Conservation (phyloP, 345 rosid species). For the Hibiscus syriacus region DNA sequence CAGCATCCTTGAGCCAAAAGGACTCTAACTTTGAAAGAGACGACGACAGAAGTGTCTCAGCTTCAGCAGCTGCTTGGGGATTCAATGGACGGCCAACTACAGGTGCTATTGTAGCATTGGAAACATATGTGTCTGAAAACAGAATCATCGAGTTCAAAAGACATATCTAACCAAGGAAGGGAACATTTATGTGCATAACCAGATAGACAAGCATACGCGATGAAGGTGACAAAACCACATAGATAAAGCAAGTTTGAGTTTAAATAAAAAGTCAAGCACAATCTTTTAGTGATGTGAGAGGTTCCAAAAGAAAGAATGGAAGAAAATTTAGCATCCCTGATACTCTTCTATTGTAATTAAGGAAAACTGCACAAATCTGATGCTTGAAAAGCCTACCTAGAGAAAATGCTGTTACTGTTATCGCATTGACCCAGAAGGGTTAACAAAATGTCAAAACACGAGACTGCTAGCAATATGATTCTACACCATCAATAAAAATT, state of each 20-base stretch:
- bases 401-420: no score
- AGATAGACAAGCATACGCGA: background rate
- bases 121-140: slow-evolving; percentile 42
- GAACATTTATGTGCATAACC: background rate
- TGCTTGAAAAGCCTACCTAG: no score
- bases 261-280: background rate
- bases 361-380: background rate
- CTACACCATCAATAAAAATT: no score
- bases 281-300: background rate
- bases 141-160: slow-evolving; percentile 10
- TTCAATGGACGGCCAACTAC: slow-evolving; percentile 43
- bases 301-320: no score
- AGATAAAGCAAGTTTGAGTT: background rate
- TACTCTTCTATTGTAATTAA: no score
- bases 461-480: no score
- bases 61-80: slow-evolving; percentile 57
- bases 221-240: background rate
- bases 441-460: no score
- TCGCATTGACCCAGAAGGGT: background rate
- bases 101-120: slow-evolving; percentile 44
- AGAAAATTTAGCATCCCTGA: no score
- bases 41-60: slow-evolving; percentile 42
- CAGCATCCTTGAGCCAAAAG: slow-evolving; percentile 68
- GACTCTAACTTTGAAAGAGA: slow-evolving; percentile 61
- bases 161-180: background rate